A percentile compares a stretch with the other conserved stretches of the same genome.
Evolutionary conservation across 163 green algal species (phyloP).

Genomic region (Smithsoniella earleae): DNA sequence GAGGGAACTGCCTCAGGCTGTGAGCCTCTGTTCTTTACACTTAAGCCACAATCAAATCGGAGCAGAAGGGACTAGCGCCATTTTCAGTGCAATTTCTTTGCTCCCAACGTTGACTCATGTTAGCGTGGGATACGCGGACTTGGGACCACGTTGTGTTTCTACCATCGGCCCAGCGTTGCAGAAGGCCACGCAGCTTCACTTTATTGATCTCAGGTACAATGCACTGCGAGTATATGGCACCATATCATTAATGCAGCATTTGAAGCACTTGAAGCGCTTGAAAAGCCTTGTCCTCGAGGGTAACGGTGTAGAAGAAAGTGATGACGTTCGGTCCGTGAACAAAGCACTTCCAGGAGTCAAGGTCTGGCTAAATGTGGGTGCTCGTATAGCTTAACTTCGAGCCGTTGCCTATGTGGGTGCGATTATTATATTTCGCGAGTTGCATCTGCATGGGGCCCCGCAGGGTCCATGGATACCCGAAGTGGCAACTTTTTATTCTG

Average conservation of each 20-base stretch:
- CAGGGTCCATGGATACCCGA: too few relatives aligned
- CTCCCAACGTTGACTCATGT: conserved; percentile 9
- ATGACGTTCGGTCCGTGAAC: conserved; percentile 8
- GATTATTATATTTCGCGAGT: too few relatives aligned
- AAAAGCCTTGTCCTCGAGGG: conserved; percentile 10
- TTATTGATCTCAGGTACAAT: conserved; percentile 23
- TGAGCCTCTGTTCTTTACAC: conserved; percentile 2
- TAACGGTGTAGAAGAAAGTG: conserved; percentile 15
- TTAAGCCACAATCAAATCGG: conserved; percentile 22
- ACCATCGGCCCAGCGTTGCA: not conserved
- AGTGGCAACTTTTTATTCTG: too few relatives aligned
- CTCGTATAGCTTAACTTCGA: conserved; percentile 25
- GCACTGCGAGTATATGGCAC: not conserved
- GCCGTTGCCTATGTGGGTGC: too few relatives aligned
- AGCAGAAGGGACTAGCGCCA: not conserved
- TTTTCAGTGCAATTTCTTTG: not conserved
- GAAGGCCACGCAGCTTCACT: conserved; percentile 1
- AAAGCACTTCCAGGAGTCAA: not conserved
- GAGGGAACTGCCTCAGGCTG: not conserved
- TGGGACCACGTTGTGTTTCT: not conserved
- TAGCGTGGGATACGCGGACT: conserved; percentile 6
- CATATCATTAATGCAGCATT: not conserved
- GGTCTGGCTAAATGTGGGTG: conserved; percentile 27
- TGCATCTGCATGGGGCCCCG: too few relatives aligned
- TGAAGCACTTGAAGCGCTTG: not conserved